Evolutionary conservation across 2,329 filamentous ascomycete genomes (phyloP).

Genomic region (Xylariaceae sp.): DNA sequence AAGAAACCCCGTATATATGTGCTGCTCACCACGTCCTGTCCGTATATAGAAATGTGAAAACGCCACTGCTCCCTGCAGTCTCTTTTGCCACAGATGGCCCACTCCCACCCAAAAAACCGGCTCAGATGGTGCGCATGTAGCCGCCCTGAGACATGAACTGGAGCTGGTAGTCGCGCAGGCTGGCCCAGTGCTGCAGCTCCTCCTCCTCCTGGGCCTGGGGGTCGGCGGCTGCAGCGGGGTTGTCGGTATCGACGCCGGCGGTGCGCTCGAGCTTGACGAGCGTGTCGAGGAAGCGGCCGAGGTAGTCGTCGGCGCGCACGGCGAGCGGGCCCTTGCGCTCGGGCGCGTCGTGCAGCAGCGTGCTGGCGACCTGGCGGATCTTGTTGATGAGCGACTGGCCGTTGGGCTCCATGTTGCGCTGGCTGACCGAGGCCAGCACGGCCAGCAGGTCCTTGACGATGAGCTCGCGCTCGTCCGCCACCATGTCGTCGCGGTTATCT

Average conservation of each 20-base stretch:
- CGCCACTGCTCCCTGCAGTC: too few species aligned
- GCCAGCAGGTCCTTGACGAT: conserved; percentile 73
- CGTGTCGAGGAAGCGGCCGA: conserved; percentile 66
- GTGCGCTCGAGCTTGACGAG: conserved; percentile 66
- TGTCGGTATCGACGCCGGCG: conserved; percentile 32
- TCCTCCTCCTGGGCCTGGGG: conserved; percentile 61
- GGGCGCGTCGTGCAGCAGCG: conserved; percentile 55
- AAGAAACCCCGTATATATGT: too few species aligned
- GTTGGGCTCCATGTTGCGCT: conserved; percentile 76
- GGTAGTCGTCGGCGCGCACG: conserved; percentile 58
- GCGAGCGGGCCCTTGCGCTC: conserved; percentile 46
- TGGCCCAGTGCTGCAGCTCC: conserved; percentile 70
- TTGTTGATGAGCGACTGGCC: conserved; percentile 65
- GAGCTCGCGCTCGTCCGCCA: conserved; percentile 69
- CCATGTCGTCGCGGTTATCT: conserved; percentile 47
- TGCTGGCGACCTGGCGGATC: conserved; percentile 76
- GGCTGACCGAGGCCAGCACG: conserved; percentile 69
- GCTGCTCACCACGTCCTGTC: too few species aligned
- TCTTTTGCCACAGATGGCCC: too few species aligned
- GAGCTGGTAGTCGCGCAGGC: conserved; percentile 69
- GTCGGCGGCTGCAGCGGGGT: conserved; percentile 28
- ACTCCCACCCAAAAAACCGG: too few species aligned
- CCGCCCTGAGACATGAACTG: conserved; percentile 62
- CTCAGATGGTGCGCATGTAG: conserved; percentile 12
- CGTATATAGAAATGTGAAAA: too few species aligned